Base-by-base conservation (phyloP, 1,284 basidiomycete species). In the Heterobasidion occidentale region DNA sequence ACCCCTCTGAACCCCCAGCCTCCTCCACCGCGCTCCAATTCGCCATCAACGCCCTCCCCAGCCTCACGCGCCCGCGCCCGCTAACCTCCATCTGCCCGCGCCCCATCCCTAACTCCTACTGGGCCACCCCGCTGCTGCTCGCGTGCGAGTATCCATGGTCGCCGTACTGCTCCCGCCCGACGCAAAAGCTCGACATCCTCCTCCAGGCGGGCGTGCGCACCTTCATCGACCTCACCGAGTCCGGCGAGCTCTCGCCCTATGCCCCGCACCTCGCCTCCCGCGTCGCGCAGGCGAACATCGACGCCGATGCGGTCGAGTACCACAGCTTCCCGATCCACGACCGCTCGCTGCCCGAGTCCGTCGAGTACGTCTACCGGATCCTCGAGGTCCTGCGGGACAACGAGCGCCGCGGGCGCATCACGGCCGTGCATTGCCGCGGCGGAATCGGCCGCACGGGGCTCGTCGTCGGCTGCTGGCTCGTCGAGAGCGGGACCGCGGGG, bases 61-160 rank as follows among this genome's bases (percentile, higher is more conserved):
- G 12, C 35, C 52, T 34, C 27, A 54, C 45, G 2, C 35, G 50
- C 17, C 42, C 50, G 60, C 44, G 35, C 1, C 64, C 67, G 34
- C 58, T 70, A 15, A 67, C 62, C 46, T 64, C 68, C 47, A 57
- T 60, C 58, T 64, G 68, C 50, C 68, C 78, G 0, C 79, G 83
- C 1, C 87, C 87, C 27, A 83, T 90, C 64, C 85, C 85, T 12
- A 90, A 90, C 70, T 88, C 84, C 0, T 90, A 90, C 73, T 90
- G 88, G 88, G 87, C 86, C 0, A 88, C 86, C 0, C 77, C 81
- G 0, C 71, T 75, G 12, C 77, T 90, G 36, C 75, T 90, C 56
- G 87, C 86, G 0, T 88, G 86, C 77, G 87, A 90, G 66, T 90
- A 90, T 66, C 88, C 88, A 0, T 90, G 83, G 79, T 74, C 83